Evolutionary conservation across 2,329 filamentous ascomycete genomes (phyloP), one percentile per base, ranked within the genome.

Genomic region (Metarhizium sp.): DNA sequence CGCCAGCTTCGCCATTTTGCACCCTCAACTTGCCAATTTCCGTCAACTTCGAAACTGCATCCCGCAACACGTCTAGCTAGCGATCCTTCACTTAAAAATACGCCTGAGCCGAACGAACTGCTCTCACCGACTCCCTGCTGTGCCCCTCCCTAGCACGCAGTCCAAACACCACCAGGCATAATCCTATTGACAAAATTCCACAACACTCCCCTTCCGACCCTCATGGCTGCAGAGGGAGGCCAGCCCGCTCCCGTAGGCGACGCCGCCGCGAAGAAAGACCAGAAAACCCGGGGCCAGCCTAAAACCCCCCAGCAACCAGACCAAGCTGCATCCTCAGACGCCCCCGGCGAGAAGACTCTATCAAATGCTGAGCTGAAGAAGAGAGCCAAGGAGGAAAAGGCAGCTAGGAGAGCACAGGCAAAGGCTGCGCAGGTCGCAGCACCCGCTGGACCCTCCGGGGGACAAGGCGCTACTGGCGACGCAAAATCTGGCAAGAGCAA

Each of bases 331-430:
- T 51, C 49, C 34, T 36, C 6, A 46, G 55, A 40, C 52, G 60
- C 59, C 45, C 50, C 58, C n/a, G 68, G 65, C 55, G 56, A 74
- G 56, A 75, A 75, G 63, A 88, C 89, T 68, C 75, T 88, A 36
- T 84, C 87, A 2, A 80, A 80, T 40, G 90, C 90, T 20, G 88
- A 95, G 71, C 68, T 95, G 65, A 97, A 97, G 74, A 92, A 92
- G 65, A 85, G 84, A 68, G 87, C 87, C 59, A 92, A 96, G 70
- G 92, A 90, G 36, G 92, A 96, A 69, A 97, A 96, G 75, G 87
- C 88, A 53, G 91, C 91, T 50, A 80, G 90, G 58, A 81, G 92
- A 74, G 90, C 88, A 51, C 85, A 85, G 66, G 82, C 79, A 64
- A 90, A 86, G 67, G 75, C 76, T 34, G 75, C 78, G 4, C 79